Base-by-base conservation (phyloP, 768 basidiomycete species). In the Amyloporia xantha region DNA sequence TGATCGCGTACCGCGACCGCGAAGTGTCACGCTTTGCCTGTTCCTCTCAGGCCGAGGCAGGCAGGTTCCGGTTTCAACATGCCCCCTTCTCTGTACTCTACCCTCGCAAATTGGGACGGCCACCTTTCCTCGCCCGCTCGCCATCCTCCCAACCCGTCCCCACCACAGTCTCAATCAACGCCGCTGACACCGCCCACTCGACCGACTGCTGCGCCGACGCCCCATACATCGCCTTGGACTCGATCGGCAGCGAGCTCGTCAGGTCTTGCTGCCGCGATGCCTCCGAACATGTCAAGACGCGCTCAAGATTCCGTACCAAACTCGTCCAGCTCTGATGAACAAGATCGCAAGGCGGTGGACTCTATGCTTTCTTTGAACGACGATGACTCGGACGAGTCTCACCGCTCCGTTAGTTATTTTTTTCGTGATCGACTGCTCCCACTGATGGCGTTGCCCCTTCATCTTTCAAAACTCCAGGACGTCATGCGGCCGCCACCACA, bases 71-170 rank as follows among this genome's bases (percentile, higher is more conserved):
- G 28, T 39, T 47, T 23, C 30, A 46, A 25, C 35, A 54, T 54
- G 53, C 38, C 53, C 27, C 51, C 41, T 45, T 56, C 55, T 12
- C 41, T 37, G 25, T 56, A 46, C 48, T 56, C 55, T 19, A 44
- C 43, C 27, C 52, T 56, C 38, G 52, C 55, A 5, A 56, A 56
- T 38, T 56, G 55, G 55, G 52, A 56, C 45, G 55, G 55, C 50
- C 24, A 48, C 15, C 48, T 50, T 12, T 44, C 48, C 25, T 47
- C 38, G 3, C 48, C 51, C 19, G 7, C 40, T 3, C 40, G 23
- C 25, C 42, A 28, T 4, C 26, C 42, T 21, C 12, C 42, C 3
- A 23, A 21, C 3, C 26, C 26, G 28, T 43, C 42, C 12, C 12
- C 12, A n/a, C n/a, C 7, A 23, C 42, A 11, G 28, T 17, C 6